Conservation (phyloP, 2,329 filamentous ascomycete genomes). For the Diplodia seriata region DNA sequence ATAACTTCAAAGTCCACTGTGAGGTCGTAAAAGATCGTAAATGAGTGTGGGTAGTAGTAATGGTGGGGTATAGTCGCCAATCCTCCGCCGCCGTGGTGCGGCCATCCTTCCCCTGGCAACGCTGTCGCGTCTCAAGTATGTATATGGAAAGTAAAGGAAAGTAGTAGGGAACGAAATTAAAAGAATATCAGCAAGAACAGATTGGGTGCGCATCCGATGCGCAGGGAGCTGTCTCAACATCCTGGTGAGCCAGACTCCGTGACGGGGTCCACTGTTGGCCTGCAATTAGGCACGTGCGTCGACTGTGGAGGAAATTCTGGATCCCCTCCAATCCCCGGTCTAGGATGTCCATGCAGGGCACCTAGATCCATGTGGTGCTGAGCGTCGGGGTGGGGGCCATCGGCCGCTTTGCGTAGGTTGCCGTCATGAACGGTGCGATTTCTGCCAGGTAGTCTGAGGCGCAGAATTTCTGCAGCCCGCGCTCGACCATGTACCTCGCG, state of each 20-base stretch:
- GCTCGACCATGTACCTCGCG: constrained; percentile 70
- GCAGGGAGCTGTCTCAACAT: constrained; percentile 29
- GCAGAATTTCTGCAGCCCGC: constrained; percentile 74
- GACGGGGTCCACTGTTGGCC: constrained; percentile 11
- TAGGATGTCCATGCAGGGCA: neutral
- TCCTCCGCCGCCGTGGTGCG: constrained; percentile 15
- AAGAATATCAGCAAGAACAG: constrained; percentile 29
- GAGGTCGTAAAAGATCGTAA: constrained; percentile 26
- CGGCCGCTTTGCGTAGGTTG: constrained; percentile 12
- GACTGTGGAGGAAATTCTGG: constrained; percentile 12
- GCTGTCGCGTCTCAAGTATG: constrained; percentile 25
- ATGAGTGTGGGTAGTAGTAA: constrained; percentile 23
- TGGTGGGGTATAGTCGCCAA: constrained; percentile 22
- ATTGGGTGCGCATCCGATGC: constrained; percentile 1
- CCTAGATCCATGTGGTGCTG: constrained; percentile 31
- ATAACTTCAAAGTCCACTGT: constrained; percentile 5
- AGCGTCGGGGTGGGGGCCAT: constrained; percentile 26
- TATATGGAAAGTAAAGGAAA: constrained; percentile 17
- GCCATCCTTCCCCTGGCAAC: constrained; percentile 6
- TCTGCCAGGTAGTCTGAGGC: constrained; percentile 86
- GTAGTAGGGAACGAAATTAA: constrained; percentile 31
- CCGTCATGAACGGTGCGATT: constrained; percentile 67
- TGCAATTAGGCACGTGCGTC: constrained; percentile 21
- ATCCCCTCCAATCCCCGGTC: constrained; percentile 20
- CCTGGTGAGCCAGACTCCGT: constrained; percentile 27